Conservation (phyloP, 2,329 filamentous ascomycete genomes). For the Ophiocordyceps australis region DNA sequence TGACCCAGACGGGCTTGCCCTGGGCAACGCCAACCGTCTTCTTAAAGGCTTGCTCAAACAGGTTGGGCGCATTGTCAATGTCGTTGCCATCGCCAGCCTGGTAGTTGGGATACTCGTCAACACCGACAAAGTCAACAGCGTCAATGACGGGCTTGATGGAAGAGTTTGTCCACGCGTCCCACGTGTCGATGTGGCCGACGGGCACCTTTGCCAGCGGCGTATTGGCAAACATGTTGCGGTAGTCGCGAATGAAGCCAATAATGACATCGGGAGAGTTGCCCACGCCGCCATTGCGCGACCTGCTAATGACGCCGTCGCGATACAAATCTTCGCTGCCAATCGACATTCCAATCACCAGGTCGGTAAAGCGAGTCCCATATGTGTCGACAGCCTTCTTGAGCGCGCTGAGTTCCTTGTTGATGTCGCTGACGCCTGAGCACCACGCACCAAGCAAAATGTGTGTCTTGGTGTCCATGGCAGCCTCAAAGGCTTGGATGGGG, state of each 20-base stretch:
- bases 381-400: constrained; percentile 34
- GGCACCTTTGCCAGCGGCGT: constrained; percentile 25
- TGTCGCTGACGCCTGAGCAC: constrained; percentile 35
- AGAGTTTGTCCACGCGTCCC: constrained; percentile 41
- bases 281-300: constrained; percentile 40
- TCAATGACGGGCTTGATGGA: constrained; percentile 41
- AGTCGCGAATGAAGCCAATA: constrained; percentile 47
- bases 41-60: constrained; percentile 33
- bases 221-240: constrained; percentile 35
- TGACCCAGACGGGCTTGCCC: constrained; percentile 40
- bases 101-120: constrained; percentile 51
- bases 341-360: constrained; percentile 44
- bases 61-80: constrained; percentile 33
- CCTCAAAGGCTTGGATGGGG: constrained; percentile 66
- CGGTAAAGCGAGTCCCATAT: constrained; percentile 30
- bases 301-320: constrained; percentile 40
- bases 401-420: constrained; percentile 40
- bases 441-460: constrained; percentile 47
- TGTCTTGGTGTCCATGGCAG: constrained; percentile 41
- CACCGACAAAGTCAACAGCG: constrained; percentile 45
- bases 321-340: constrained; percentile 54
- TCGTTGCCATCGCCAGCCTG: constrained; percentile 34
- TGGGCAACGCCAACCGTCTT: constrained; percentile 23
- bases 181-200: constrained; percentile 52
- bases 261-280: constrained; percentile 41